Evolutionary conservation across 805 yeast species (phyloP), one percentile per base, ranked within the genome.

Genomic region (Cyberlindnera petersonii): DNA sequence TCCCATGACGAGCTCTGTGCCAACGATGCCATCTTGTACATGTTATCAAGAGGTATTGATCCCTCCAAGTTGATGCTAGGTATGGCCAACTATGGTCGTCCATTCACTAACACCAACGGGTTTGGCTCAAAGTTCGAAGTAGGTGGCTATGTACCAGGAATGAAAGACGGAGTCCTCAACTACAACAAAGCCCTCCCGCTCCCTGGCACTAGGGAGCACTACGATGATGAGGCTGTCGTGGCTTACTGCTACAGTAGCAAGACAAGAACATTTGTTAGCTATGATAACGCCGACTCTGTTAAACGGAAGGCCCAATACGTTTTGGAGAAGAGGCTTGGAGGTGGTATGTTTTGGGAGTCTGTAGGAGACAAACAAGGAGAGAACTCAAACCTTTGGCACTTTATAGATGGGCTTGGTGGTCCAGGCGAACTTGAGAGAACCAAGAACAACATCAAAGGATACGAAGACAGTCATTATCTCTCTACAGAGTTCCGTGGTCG

Each of bases 321-420:
- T 7, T 50, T 47, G 27, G 49, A 59, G 16, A 58, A 64, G 6
- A 53, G 65, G 0, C 62, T 88, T 9, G 94, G 82, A 0, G 98
- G 98, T 0, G 95, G 85, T 0, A 80, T 93, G 77, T 89, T 86
- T 82, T 91, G 98, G 98, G 97, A 91, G 52, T 81, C 95, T 0
- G 72, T 81, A 41, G 96, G 95, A 2, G 95, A 60, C 33, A 24
- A 26, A 2, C 50, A 64, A 32, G 49, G 52, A 3, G 37, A 52
- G 2, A 51, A 65, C 24, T 73, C 79, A 0, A 55, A 78, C 20
- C 49, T 79, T 9, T 43, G 56, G n/a, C 63, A 60, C 4, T 79
- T 75, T 61, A 71, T 73, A 5, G 33, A 48, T 14, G 50, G 47
- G 5, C n/a, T 61, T 17, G 46, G 48, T 9, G 52, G 46, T 3